Evolutionary conservation across 305 asterid genomes (phyloP).

Genomic region (Rubia peregrina): DNA sequence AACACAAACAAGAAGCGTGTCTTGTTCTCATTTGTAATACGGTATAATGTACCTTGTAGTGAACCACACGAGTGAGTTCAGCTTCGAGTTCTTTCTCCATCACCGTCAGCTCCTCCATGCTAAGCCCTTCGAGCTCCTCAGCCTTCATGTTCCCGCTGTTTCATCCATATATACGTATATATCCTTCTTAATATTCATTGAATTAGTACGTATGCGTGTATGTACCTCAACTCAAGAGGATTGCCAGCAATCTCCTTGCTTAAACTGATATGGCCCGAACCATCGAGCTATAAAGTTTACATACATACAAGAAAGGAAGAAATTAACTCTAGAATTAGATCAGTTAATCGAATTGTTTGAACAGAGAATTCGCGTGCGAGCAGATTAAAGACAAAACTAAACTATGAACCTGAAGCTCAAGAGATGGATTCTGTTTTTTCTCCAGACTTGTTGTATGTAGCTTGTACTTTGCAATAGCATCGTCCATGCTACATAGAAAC

Average conservation of each 20-base stretch:
- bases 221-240: slow-evolving; percentile 26
- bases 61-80: slow-evolving; percentile 31
- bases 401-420: slow-evolving; percentile 27
- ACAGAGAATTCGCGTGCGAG: neutral
- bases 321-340: neutral
- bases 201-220: neutral
- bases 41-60: slow-evolving; percentile 15
- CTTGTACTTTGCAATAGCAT: slow-evolving; percentile 32
- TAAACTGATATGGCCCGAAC: slow-evolving; percentile 19
- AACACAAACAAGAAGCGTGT: neutral
- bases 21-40: neutral
- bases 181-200: too few relatives aligned
- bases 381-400: neutral
- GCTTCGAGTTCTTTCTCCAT: slow-evolving; percentile 29
- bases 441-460: slow-evolving; percentile 21
- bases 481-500: slow-evolving; percentile 28
- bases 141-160: slow-evolving; percentile 28
- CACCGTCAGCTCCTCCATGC: slow-evolving; percentile 29
- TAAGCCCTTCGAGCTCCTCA: slow-evolving; percentile 35
- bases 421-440: slow-evolving; percentile 21
- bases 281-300: slow-evolving; percentile 23
- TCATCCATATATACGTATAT: neutral
- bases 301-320: neutral
- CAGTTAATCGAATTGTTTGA: neutral
- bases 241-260: slow-evolving; percentile 27